These are phyloP conservation scores for Phaeomoniella chlamydospora DNA, from an alignment of 2,329 filamentous ascomycete species.

Conservation along the genomic window DNA sequence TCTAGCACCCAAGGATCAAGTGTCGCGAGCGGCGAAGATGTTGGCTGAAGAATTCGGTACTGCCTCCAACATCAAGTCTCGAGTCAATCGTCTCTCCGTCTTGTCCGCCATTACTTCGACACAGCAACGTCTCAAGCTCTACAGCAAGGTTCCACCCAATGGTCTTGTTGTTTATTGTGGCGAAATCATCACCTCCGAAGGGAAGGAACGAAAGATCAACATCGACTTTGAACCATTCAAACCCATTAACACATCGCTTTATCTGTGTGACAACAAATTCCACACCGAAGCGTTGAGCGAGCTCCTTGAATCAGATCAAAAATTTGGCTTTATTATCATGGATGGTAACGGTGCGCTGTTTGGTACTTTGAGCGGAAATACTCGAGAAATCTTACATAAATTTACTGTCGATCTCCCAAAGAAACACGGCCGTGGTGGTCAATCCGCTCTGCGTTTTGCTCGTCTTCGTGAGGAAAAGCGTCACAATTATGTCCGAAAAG, in stretches of 20 bases:
- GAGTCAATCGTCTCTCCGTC: conserved; percentile 96
- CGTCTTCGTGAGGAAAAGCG: conserved; percentile 99
- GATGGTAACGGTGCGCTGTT: conserved; percentile 97
- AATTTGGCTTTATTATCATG: conserved; percentile 99
- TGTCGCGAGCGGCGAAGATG: conserved; percentile 96
- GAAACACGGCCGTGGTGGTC: conserved; percentile 99
- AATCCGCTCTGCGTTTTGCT: conserved; percentile 97
- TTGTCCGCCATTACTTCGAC: conserved; percentile 97
- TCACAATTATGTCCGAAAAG: conserved; percentile 99
- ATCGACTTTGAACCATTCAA: conserved; percentile 99
- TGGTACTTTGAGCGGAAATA: conserved; percentile 93
- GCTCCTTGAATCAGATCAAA: conserved; percentile 95
- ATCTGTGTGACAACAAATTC: conserved; percentile 99
- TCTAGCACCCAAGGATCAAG: conserved; percentile 89
- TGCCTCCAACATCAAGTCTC: conserved; percentile 98
- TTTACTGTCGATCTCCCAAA: conserved; percentile 97
- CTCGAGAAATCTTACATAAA: conserved; percentile 91
- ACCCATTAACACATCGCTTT: conserved; percentile 98
- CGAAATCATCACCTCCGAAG: conserved; percentile 98
- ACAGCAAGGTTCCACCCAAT: conserved; percentile 97
- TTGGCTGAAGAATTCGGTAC: conserved; percentile 99
- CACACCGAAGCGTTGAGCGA: conserved; percentile 95
- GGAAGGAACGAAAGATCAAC: conserved; percentile 99
- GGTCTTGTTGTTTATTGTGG: conserved; percentile 97
- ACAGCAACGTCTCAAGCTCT: conserved; percentile 96